A percentile compares a stretch with the other conserved stretches of the same genome.
These are phyloP conservation scores for Trichoderma oligosporum DNA, from an alignment of 2,329 filamentous ascomycete species.

Conservation along the genomic window DNA sequence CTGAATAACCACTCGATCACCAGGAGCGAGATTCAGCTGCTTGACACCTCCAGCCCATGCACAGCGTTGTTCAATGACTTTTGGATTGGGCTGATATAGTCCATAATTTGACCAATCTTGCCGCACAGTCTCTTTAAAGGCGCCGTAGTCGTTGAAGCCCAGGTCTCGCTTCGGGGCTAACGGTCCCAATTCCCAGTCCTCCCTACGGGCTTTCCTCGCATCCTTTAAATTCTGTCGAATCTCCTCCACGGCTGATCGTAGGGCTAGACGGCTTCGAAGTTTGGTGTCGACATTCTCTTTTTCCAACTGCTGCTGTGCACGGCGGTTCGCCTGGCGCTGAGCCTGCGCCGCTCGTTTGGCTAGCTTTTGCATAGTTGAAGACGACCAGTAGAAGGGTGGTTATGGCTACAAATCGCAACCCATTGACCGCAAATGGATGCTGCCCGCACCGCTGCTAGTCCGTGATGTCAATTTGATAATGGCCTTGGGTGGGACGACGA, in stretches of 20 bases:
- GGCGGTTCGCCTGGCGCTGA: conserved; percentile 58
- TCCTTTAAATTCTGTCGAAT: conserved; percentile 36
- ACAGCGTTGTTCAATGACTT: conserved; percentile 42
- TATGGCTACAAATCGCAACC: background rate
- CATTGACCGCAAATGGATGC: conserved; percentile 18
- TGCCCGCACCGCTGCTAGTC: background rate
- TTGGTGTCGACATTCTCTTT: conserved; percentile 29
- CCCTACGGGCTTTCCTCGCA: conserved; percentile 53
- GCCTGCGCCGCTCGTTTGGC: conserved; percentile 63
- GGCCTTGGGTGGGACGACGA: background rate
- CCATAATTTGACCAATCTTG: conserved; percentile 36
- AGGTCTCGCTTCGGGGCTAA: conserved; percentile 73
- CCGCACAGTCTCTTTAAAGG: conserved; percentile 40
- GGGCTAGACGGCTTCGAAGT: conserved; percentile 32
- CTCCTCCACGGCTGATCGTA: conserved; percentile 32
- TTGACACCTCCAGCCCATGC: conserved; percentile 54
- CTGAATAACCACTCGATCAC: conserved; percentile 79
- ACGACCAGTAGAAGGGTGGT: background rate
- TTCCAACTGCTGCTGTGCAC: conserved; percentile 39
- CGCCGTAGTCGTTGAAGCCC: conserved; percentile 60
- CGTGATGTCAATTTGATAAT: conserved; percentile 10
- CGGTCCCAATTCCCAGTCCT: conserved; percentile 76
- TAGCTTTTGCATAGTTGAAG: conserved; percentile 62
- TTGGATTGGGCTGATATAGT: conserved; percentile 28
- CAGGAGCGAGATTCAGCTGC: conserved; percentile 59